Conservation (phyloP, 352 stramenopile species). For the Blastocystis sp. region DNA sequence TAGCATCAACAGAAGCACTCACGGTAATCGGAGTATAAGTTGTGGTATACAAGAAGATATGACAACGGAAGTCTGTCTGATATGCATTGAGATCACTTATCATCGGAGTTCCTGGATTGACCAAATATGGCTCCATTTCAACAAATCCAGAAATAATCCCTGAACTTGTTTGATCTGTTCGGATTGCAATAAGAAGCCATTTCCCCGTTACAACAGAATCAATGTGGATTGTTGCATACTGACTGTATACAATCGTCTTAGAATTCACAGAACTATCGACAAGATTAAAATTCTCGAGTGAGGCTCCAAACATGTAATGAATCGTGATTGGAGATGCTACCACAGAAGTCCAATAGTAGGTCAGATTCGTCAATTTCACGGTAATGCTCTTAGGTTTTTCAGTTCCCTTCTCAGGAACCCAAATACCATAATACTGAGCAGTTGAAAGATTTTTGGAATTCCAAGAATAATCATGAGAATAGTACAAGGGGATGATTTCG, state of each 20-base stretch:
- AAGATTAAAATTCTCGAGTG: neutral
- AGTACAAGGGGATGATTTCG: neutral
- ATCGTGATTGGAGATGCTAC: neutral
- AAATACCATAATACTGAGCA: neutral
- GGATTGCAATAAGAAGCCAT: conserved; percentile 14
- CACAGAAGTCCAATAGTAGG: conserved; percentile 7
- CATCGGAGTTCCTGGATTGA: conserved; percentile 8
- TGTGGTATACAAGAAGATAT: conserved; percentile 38
- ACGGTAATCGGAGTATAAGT: conserved; percentile 45
- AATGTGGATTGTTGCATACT: neutral
- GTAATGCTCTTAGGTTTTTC: neutral
- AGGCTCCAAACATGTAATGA: neutral
- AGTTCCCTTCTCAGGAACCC: conserved; percentile 5
- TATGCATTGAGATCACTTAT: neutral
- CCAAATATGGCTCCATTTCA: neutral
- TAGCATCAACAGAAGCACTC: neutral
- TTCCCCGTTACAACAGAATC: neutral
- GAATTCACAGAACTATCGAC: neutral
- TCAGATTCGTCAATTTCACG: neutral
- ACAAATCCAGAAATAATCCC: neutral
- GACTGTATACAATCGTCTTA: neutral
- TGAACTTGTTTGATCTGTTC: neutral
- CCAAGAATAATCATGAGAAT: neutral
- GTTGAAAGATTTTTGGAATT: neutral
- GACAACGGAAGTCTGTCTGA: neutral